These are phyloP conservation scores for Podaxis mareebaensis DNA, from an alignment of 768 basidiomycete genomes.

Conservation along the genomic window DNA sequence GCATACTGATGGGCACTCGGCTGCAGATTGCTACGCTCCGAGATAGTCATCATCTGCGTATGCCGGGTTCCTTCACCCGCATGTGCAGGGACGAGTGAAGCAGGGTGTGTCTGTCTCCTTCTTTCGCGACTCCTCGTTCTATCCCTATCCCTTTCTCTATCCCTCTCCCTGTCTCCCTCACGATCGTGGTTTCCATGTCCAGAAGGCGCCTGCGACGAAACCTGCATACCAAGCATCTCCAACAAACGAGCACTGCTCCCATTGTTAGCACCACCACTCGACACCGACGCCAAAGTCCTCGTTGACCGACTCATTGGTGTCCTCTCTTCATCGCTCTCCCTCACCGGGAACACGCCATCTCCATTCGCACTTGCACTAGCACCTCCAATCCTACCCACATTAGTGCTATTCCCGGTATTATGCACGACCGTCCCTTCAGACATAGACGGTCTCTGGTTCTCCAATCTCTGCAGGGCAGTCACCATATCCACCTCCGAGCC, in stretches of 20 bases:
- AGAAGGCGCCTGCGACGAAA: not conserved
- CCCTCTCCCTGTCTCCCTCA: not conserved
- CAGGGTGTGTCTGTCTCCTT: constrained; percentile 7
- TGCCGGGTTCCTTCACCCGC: constrained; percentile 12
- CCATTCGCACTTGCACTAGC: not conserved
- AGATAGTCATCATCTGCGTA: constrained; percentile 11
- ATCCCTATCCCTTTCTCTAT: constrained; percentile 14
- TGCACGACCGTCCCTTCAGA: not conserved
- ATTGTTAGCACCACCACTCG: constrained; percentile 1
- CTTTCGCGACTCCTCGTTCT: constrained; percentile 2
- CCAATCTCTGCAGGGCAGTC: not conserved
- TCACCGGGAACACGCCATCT: constrained; percentile 4
- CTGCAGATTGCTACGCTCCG: constrained; percentile 8
- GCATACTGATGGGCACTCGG: constrained; percentile 8
- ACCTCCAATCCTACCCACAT: not conserved
- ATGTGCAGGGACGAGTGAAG: constrained; percentile 4
- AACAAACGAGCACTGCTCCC: constrained; percentile 1
- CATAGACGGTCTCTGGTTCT: constrained; percentile 2
- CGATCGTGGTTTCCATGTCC: not conserved
- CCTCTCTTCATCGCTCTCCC: constrained; percentile 17
- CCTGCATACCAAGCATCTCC: not conserved
- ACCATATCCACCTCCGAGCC: not conserved
- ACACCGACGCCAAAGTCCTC: not conserved
- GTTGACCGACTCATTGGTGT: constrained; percentile 14
- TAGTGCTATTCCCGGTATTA: not conserved